These are phyloP conservation scores for Rhizodiscina lignyota DNA, from an alignment of 495 filamentous ascomycete species.

Conservation along the genomic window DNA sequence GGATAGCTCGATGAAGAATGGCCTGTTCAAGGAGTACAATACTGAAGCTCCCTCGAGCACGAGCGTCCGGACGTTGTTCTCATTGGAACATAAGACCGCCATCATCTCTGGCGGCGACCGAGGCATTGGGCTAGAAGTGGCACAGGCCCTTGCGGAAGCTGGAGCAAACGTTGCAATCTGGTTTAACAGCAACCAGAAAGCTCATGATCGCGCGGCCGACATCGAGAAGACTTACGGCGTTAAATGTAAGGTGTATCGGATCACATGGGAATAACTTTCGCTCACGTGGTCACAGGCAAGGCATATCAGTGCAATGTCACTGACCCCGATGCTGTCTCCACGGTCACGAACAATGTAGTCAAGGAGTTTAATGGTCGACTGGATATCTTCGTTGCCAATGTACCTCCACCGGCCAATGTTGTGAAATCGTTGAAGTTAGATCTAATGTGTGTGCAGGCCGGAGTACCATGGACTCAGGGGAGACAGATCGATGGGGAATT, in stretches of 20 bases:
- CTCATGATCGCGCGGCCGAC: constrained; percentile 48
- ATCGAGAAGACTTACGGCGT: constrained; percentile 67
- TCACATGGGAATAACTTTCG: neutral
- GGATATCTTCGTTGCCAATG: constrained; percentile 19
- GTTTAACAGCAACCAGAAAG: constrained; percentile 67
- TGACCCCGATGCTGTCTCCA: constrained; percentile 10
- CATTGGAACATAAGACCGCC: constrained; percentile 66
- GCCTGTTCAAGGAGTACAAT: constrained; percentile 18
- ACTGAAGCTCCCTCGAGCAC: constrained; percentile 35
- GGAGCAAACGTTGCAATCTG: constrained; percentile 80
- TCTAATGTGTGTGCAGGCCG: too few relatives aligned
- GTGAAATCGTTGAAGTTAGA: too few relatives aligned
- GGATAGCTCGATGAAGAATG: constrained; percentile 11
- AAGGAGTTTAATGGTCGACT: constrained; percentile 17
- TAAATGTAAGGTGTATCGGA: constrained; percentile 46
- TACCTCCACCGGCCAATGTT: too few relatives aligned
- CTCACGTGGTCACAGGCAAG: constrained; percentile 4
- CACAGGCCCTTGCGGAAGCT: constrained; percentile 62
- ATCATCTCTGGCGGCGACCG: constrained; percentile 69
- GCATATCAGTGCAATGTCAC: constrained; percentile 18
- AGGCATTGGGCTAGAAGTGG: constrained; percentile 66
- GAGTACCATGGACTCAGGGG: constrained; percentile 16
- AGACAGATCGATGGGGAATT: constrained; percentile 14
- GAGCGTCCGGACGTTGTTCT: constrained; percentile 59
- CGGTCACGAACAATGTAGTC: constrained; percentile 14